Evolutionary conservation across 2,329 filamentous ascomycete genomes (phyloP).

Genomic region (Talaromyces pinophilus): DNA sequence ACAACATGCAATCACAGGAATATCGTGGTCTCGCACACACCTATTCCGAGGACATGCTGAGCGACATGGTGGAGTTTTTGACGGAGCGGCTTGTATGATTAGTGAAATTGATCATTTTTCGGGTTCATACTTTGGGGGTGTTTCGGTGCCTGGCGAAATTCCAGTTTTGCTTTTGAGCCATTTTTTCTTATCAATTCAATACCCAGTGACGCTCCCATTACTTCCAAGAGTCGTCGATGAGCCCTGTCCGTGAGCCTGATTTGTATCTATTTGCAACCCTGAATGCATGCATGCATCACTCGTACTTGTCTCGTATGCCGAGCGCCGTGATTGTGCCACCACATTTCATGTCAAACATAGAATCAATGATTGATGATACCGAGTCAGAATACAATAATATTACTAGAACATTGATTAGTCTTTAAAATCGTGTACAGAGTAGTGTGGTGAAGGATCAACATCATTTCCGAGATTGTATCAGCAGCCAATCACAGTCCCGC

Average conservation of each 20-base stretch:
- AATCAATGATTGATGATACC: not conserved
- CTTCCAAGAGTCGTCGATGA: not conserved
- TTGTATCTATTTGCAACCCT: not conserved
- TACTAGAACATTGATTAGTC: not conserved
- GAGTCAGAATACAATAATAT: not conserved
- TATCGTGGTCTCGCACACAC: conserved; percentile 6
- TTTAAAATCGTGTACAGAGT: not conserved
- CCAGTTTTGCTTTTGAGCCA: not conserved
- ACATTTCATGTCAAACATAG: not conserved
- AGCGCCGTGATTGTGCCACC: not conserved
- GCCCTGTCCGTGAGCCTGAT: not conserved
- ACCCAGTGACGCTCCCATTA: not conserved
- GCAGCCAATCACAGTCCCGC: not conserved
- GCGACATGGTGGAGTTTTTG: conserved; percentile 16
- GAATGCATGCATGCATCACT: not conserved
- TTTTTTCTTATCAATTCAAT: not conserved
- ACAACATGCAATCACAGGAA: conserved; percentile 4
- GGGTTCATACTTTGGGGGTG: not conserved
- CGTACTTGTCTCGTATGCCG: not conserved
- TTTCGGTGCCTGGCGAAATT: not conserved
- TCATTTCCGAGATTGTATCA: not conserved
- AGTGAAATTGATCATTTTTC: not conserved
- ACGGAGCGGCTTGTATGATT: conserved; percentile 15
- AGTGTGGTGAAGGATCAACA: not conserved
- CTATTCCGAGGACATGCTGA: conserved; percentile 13